Evolutionary conservation across 805 yeast species (phyloP), one percentile per base, ranked within the genome.

Genomic region (Schizosaccharomyces pombe): DNA sequence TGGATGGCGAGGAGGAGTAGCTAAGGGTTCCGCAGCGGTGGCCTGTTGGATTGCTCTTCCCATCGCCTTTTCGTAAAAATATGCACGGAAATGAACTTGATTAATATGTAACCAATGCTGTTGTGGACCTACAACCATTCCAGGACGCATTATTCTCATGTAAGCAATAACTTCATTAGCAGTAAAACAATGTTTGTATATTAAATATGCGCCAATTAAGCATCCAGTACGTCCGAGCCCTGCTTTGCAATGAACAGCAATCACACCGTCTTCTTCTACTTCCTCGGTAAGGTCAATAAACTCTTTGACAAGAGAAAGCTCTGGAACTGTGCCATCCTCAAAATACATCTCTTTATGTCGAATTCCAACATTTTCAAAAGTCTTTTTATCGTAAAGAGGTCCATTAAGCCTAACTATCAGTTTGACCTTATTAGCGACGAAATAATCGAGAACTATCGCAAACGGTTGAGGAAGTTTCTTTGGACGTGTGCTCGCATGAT

Each of bases 121-220:
- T 67, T 91, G 98, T 1, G 98, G 98, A 0, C 98, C 98, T 31
- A 91, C 98, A n/a, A 91, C 96, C 98, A 91, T 91, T 47, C 98
- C 98, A 0, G 98, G 98, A 60, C 98, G 77, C 58, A 91, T 74
- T 76, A 91, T 83, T 65, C 98, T 75, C 89, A 91, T 83, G 64
- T 86, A 91, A 1, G 89, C 95, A 61, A 91, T 91, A 67, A 95
- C 91, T 67, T 91, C 98, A 64, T 77, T 82, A 2, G 98, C 98
- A 3, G 97, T 91, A 64, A 91, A 91, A 0, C 96, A 96, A 65
- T 89, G 91, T 1, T 95, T 85, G 65, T 91, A 91, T 53, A 91
- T 91, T 60, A 91, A 72, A 67, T 89, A 95, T 0, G 98, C 98
- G 5, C 98, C 98, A 59, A 91, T 91, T 53, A 91, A 74, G 68